Percentiles rank a stretch among this genome's conserved stretches.
phyloP scores from a whole-genome alignment of 2,329 filamentous ascomycete genomes.

The Lasiodiplodia sp. region DNA sequence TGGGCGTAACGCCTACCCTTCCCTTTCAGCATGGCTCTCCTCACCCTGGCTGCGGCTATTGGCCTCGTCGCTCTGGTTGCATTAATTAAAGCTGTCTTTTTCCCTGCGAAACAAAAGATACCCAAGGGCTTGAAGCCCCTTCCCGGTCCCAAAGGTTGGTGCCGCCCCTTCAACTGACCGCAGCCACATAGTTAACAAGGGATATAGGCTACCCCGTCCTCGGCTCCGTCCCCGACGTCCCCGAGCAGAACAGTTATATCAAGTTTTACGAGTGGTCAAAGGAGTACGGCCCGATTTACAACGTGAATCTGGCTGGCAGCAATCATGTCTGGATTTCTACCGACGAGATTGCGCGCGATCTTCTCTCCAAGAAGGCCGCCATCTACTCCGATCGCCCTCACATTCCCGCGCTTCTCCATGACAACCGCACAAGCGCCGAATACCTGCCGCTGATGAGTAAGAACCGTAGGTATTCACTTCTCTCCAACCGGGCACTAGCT shows the following conservation, averaged over 20 bases:
- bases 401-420: slow-evolving; percentile 53
- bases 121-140: slow-evolving; percentile 47
- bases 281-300: slow-evolving; percentile 55
- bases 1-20: slow-evolving; percentile 1
- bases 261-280: slow-evolving; percentile 57
- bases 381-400: slow-evolving; percentile 57
- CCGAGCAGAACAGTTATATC: slow-evolving; percentile 53
- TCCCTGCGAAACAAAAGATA: slow-evolving; percentile 23
- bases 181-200: not conserved
- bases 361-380: slow-evolving; percentile 53
- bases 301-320: slow-evolving; percentile 52
- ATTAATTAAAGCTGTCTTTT: slow-evolving; percentile 22
- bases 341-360: slow-evolving; percentile 52
- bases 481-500: slow-evolving; percentile 24
- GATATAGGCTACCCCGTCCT: slow-evolving; percentile 52
- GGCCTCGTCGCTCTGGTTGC: slow-evolving; percentile 38
- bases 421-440: slow-evolving; percentile 54
- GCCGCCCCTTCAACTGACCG: not conserved
- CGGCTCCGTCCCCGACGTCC: slow-evolving; percentile 52
- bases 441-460: slow-evolving; percentile 55
- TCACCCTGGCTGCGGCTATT: slow-evolving; percentile 40
- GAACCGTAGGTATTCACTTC: slow-evolving; percentile 45
- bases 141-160: slow-evolving; percentile 51
- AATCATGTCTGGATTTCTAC: slow-evolving; percentile 57
- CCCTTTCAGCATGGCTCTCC: slow-evolving; percentile 41